A percentile compares a stretch with the other conserved stretches of the same genome.
These are phyloP conservation scores for Akanthomyces dipterigenus DNA, from an alignment of 2,329 filamentous ascomycete genomes.

Conservation along the genomic window DNA sequence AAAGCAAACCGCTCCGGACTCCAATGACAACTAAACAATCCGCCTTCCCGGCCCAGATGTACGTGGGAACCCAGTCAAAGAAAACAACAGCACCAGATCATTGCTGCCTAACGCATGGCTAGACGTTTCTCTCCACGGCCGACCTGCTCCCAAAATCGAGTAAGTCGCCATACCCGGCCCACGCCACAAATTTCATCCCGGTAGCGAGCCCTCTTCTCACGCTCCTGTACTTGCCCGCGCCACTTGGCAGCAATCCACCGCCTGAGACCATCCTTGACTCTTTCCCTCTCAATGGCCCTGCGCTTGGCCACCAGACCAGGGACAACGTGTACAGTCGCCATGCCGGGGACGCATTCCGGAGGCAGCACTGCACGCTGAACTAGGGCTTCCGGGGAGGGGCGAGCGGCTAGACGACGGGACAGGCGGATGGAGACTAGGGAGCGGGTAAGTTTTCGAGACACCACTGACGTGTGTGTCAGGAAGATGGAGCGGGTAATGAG, in stretches of 20 bases:
- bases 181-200: slow-evolving; percentile 46
- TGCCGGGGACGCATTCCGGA: slow-evolving; percentile 51
- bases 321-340: slow-evolving; percentile 38
- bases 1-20: not conserved
- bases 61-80: not conserved
- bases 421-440: slow-evolving; percentile 60
- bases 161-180: slow-evolving; percentile 54
- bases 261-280: slow-evolving; percentile 59
- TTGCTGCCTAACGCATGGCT: slow-evolving; percentile 9
- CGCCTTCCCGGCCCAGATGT: not conserved
- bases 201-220: slow-evolving; percentile 38
- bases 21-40: not conserved
- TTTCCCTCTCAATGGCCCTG: slow-evolving; percentile 58
- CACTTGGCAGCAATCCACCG: slow-evolving; percentile 58
- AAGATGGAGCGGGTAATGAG: slow-evolving; percentile 61
- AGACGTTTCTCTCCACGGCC: slow-evolving; percentile 31
- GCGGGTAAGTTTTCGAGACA: slow-evolving; percentile 56
- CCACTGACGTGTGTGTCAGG: slow-evolving; percentile 57
- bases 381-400: slow-evolving; percentile 53
- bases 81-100: not conserved
- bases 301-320: slow-evolving; percentile 57
- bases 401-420: slow-evolving; percentile 50
- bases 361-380: slow-evolving; percentile 60
- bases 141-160: slow-evolving; percentile 60
- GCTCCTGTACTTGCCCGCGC: slow-evolving; percentile 44